These are phyloP conservation scores for Pisolithus albus DNA, from an alignment of 768 basidiomycete genomes.

Conservation along the genomic window DNA sequence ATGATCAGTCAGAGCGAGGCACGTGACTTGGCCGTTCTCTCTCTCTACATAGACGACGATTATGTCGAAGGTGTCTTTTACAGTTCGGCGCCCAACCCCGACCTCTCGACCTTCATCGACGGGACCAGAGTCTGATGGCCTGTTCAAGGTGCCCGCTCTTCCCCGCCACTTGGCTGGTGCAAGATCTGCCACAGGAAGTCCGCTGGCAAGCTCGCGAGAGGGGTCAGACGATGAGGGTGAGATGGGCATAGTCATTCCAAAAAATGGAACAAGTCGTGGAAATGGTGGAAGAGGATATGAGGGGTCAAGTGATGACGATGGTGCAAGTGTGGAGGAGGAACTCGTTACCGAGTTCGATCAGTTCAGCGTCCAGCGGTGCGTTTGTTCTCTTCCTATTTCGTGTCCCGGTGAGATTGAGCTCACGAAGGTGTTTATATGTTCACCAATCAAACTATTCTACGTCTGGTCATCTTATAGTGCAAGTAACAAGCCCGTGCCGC, in stretches of 20 bases:
- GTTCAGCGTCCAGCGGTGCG: conserved; percentile 83
- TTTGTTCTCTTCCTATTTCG: conserved; percentile 19
- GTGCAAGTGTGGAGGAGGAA: conserved; percentile 51
- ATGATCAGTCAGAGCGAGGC: not conserved
- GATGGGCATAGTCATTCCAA: conserved; percentile 19
- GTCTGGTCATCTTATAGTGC: conserved; percentile 29
- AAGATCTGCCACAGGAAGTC: conserved; percentile 46
- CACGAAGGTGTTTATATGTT: conserved; percentile 45
- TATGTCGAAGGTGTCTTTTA: conserved; percentile 65
- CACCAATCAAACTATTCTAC: conserved; percentile 3
- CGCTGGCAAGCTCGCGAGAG: conserved; percentile 39
- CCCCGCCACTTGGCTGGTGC: conserved; percentile 46
- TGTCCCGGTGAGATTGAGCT: conserved; percentile 56
- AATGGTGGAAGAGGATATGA: conserved; percentile 30
- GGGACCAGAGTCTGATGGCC: conserved; percentile 53
- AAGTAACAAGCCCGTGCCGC: conserved; percentile 44
- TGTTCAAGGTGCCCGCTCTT: conserved; percentile 54
- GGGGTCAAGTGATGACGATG: conserved; percentile 50
- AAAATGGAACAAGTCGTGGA: conserved; percentile 13
- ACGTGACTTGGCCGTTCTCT: not conserved
- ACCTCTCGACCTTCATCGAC: conserved; percentile 55
- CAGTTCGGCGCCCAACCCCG: conserved; percentile 73
- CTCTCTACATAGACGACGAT: too few species aligned
- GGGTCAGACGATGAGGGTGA: conserved; percentile 23
- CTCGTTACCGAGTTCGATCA: conserved; percentile 66